Base-by-base conservation (phyloP, 768 basidiomycete species). In the Termitomyces titanicus region DNA sequence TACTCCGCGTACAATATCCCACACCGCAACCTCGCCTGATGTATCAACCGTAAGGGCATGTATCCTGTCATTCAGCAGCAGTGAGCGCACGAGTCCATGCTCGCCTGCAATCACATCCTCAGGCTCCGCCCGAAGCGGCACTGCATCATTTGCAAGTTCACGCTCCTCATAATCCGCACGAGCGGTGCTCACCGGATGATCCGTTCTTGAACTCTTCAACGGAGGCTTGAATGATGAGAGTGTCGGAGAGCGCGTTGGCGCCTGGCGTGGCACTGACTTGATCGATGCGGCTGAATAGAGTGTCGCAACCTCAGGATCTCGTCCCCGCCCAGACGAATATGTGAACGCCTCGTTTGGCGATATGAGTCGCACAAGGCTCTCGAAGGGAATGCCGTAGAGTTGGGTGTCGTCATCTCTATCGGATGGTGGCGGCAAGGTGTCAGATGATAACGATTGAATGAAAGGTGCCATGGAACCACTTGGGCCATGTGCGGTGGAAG, bases 11-110 rank as follows among this genome's bases (percentile, higher is more conserved):
- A 94, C 80, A 55, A 99, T 83, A 72, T 98, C 89, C 96, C 96
- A 99, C 7, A 93, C 87, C 0, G 88, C 90, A 11, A 98, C 87
- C 62, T 90, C 85, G 5, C 94, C 94, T 1, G 81, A 78, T 0
- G 93, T 96, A 65, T 98, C 89, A 39, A 97, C 87, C 0, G 93
- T 94, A 42, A 99, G 73, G 18, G 89, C 93, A 65, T 98, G 94
- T 60, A 93, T 77, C 56, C 92, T 80, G 66, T 98, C 93, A 68
- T 92, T 97, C 39, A 98, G 72, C 45, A 96, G 75, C 39, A 90
- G 73, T 7, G 84, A 86, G 33, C 95, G 79, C 47, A 97, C 86
- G 22, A 98, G 79, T 3, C 96, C 96, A 57, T 82, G 79, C 49
- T 84, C 85, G 1, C 96, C 96, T 7, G 69, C 62, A 34, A 96